A percentile compares a stretch with the other conserved stretches of the same genome.
These are phyloP conservation scores for Hordeum marinum DNA, from an alignment of 176 grass and related monocot genomes.

Conservation along the genomic window DNA sequence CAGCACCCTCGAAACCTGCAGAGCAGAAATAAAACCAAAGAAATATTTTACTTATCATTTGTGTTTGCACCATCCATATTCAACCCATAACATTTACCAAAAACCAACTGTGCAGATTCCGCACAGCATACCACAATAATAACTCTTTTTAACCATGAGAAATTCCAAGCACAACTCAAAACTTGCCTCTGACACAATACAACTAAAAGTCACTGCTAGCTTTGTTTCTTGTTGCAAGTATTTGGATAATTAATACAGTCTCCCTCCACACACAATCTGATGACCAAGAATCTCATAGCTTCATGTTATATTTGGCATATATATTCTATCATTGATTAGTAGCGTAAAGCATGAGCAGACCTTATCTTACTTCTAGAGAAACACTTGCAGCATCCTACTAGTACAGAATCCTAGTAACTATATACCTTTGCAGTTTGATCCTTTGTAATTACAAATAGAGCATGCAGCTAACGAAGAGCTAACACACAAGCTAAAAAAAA, in stretches of 20 bases:
- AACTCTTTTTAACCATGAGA: background rate
- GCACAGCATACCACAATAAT: background rate
- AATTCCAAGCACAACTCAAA: background rate
- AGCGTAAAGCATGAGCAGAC: background rate
- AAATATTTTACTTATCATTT: background rate
- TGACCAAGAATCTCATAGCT: background rate
- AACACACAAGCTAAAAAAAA: background rate
- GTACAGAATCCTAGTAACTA: background rate
- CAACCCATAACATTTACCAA: background rate
- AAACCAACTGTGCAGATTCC: background rate
- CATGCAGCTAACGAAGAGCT: background rate
- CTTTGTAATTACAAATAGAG: background rate
- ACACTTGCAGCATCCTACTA: background rate
- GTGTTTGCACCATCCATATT: background rate
- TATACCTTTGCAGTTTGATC: background rate
- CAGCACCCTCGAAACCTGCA: background rate
- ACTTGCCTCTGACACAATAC: background rate
- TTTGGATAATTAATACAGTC: background rate
- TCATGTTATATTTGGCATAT: background rate
- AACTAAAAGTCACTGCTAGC: background rate
- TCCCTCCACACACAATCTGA: background rate
- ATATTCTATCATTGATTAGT: background rate
- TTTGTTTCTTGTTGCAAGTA: background rate
- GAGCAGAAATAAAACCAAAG: background rate
- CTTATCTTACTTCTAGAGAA: background rate